phyloP scores from a whole-genome alignment of 176 grass and related monocot species.

The Hordeum marinum region DNA sequence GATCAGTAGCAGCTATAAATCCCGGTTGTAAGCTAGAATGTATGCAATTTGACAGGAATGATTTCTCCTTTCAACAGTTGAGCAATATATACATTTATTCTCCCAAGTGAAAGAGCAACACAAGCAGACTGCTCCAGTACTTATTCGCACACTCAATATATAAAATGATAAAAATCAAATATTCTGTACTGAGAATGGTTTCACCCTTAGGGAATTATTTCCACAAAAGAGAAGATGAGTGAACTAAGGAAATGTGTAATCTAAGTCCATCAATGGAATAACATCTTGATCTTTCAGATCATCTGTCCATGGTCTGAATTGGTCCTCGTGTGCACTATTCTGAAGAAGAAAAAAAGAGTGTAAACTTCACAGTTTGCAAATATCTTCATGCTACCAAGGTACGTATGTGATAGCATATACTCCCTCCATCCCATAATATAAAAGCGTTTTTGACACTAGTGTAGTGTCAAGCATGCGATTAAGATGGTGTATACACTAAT shows the following conservation, averaged over 20 bases:
- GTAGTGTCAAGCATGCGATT: not conserved
- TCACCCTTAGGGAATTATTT: not conserved
- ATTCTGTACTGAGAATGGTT: not conserved
- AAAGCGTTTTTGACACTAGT: no score
- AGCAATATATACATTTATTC: slow-evolving; percentile 1
- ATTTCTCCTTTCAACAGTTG: not conserved
- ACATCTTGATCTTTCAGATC: slow-evolving; percentile 28
- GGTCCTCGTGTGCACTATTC: slow-evolving; percentile 57
- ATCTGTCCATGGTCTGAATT: slow-evolving; percentile 56
- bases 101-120: not conserved
- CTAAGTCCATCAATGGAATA: slow-evolving; percentile 36
- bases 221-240: not conserved
- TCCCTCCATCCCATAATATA: no score
- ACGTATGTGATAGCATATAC: not conserved
- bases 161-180: not conserved
- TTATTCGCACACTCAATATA: not conserved
- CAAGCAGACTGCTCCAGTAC: not conserved
- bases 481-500: slow-evolving; percentile 8
- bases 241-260: not conserved
- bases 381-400: not conserved
- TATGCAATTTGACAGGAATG: not conserved
- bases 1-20: slow-evolving; percentile 56
- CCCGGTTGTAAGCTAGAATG: slow-evolving; percentile 20
- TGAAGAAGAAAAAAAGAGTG: slow-evolving; percentile 38
- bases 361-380: slow-evolving; percentile 17